Conservation (phyloP, 148 eudicot species). For the Heliamphora exappendiculata region DNA sequence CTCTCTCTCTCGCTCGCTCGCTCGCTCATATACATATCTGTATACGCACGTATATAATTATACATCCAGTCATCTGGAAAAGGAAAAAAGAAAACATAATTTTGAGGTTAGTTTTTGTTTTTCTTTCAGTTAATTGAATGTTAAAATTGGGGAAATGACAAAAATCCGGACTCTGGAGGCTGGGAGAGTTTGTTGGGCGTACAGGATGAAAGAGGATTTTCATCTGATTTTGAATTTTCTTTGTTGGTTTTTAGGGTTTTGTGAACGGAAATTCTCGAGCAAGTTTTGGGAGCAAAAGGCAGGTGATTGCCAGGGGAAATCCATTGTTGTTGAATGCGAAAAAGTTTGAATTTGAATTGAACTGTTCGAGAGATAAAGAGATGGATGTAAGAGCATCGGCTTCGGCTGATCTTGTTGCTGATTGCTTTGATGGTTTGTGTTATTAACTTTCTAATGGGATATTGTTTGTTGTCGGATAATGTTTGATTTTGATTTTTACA, state of each 20-base stretch:
- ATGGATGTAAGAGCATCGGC: slow-evolving; percentile 57
- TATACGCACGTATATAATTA: not conserved
- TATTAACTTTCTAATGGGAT: not conserved
- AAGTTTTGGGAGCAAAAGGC: slow-evolving; percentile 28
- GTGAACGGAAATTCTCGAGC: slow-evolving; percentile 22
- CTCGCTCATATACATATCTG: not conserved
- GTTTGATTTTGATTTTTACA: not conserved
- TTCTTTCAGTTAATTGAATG: not conserved
- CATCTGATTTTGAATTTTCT: not conserved
- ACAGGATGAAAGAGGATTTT: not conserved
- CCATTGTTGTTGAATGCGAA: slow-evolving; percentile 12
- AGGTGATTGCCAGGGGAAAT: slow-evolving; percentile 3
- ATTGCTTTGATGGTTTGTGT: slow-evolving; percentile 50
- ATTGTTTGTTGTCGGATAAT: not conserved
- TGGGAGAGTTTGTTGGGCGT: not conserved
- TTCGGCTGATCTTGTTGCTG: slow-evolving; percentile 44
- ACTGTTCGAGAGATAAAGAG: slow-evolving; percentile 48
- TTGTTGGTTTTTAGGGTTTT: slow-evolving; percentile 30
- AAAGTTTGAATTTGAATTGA: slow-evolving; percentile 34
- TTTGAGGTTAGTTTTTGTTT: not conserved
- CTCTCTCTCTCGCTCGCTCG: not conserved
- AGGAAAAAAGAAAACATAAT: not conserved
- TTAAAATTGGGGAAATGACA: not conserved
- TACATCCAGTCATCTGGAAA: not conserved
- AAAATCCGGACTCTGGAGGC: not conserved